Evolutionary conservation across 164 flowering plant species (phyloP), one percentile per base, ranked within the genome.

Genomic region (Litsea cubeba): DNA sequence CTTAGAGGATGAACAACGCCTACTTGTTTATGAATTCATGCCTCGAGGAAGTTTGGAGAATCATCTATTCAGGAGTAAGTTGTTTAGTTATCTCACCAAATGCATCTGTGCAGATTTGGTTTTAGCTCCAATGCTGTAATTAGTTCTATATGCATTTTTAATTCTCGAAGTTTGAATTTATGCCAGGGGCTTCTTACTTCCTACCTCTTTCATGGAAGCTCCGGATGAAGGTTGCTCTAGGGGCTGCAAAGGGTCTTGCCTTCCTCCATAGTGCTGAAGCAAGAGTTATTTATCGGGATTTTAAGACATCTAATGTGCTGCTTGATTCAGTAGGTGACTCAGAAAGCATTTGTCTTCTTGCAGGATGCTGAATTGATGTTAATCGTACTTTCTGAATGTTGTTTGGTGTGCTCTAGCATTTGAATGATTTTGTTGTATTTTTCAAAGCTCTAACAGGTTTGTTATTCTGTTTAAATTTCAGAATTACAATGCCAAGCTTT

Each of bases 21-120:
- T 91, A 68, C 84, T 93, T 12, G 97, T 90, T 0, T 93, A 91
- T 64, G 96, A 91, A 79, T 93, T 91, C 83, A 90, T 91, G 97
- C 86, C 92, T 1, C 83, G 88, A 5, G 96, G 94, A 26, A 91
- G 96, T 78, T 82, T 91, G 85, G 97, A 93, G 71, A 88, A 93
- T 82, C 97, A 93, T 84, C 82, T 93, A 0, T 91, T 93, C 73
- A 82, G 96, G 81, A 91, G 97, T 93, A 80, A 88, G 95, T 79
- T 66, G 28, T 68, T 28, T n/a, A 60, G 71, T 6, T 50, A 15
- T 54, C n/a, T 54, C 60, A 15, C 60, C n/a, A 3, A 54, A 14
- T 54, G 5, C n/a, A 7, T 54, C 20, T 54, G 17, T 54, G 5
- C 17, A 20, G n/a, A 35, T 32, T 23, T 71, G 22, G 23, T 58